Base-by-base conservation (phyloP, 495 filamentous ascomycete species). In the Hypoxylon cercidicola region DNA sequence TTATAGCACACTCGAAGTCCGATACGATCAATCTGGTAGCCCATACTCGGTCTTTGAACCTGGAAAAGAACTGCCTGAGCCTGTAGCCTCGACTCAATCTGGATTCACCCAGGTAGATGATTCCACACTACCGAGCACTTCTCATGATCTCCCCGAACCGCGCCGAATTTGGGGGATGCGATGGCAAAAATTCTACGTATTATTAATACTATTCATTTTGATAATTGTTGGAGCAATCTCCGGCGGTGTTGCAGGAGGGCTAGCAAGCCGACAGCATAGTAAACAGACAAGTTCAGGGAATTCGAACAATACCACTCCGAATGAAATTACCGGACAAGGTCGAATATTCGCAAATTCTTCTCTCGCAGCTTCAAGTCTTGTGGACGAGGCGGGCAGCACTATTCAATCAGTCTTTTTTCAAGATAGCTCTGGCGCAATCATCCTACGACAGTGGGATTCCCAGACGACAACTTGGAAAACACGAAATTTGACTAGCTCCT, bases 241-340 rank as follows among this genome's bases (percentile, higher is more conserved):
- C 15, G 40, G 40, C n/a, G 40, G 40, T 7, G 16, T 43, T 43
- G 40, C 40, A 43, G 40, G 40, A 43, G 40, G 40, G 3, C 40
- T 43, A 16, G 5, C 15, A 19, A 43, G 40, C 15, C 40, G 40
- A 10, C 12, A 16, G 16, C 12, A 43, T 3, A 9, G 16, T 43
- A 16, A 43, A 4, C 7, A 43, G 1, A 9, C 11, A 11, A 4
- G 4, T 43, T 15, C 40, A 19, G 7, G 3, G 15, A 7, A 43
- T 18, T 16, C 12, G 1, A 9, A 43, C 15, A 43, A 19, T 19
- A 43, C 16, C 3, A 18, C 10, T 10, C 15, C 40, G 8, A 37
- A 11, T n/a, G 11, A 4, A n/a, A 37, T 12, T n/a, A n/a, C 10
- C 13, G 34, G 34, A 12, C 8, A 11, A 12, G 11, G 34, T 37